Percentiles rank a stretch among this genome's conserved stretches.
Evolutionary conservation across 495 filamentous ascomycete species (phyloP).

Genomic region (Penicillium odoratum): DNA sequence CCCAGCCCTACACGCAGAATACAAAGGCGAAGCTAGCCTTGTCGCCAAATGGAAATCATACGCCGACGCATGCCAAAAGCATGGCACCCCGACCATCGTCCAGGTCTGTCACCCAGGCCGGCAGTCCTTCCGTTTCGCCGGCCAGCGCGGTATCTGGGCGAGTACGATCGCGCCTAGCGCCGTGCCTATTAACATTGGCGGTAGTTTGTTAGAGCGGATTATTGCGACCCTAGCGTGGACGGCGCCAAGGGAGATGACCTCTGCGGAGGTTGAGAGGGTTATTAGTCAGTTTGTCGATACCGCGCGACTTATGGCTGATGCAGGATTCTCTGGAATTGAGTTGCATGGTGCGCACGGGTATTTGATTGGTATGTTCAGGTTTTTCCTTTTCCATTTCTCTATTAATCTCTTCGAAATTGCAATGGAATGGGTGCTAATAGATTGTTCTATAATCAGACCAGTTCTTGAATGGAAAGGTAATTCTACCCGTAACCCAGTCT

Average conservation of each 20-base stretch:
- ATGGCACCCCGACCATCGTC: conserved; percentile 51
- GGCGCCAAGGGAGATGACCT: conserved; percentile 47
- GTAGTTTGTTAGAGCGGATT: conserved; percentile 35
- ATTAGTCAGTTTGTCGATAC: conserved; percentile 49
- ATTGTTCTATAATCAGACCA: conserved; percentile 36
- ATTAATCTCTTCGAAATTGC: not conserved
- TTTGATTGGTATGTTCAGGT: conserved; percentile 42
- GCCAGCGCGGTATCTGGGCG: conserved; percentile 44
- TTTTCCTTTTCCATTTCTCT: not conserved
- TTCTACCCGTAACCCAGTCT: not conserved
- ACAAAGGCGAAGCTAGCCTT: conserved; percentile 30
- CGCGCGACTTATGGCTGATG: conserved; percentile 45
- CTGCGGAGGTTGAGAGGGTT: conserved; percentile 49
- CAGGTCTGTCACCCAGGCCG: conserved; percentile 62
- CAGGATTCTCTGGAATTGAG: conserved; percentile 57
- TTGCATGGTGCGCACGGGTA: conserved; percentile 63
- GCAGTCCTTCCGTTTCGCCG: conserved; percentile 49
- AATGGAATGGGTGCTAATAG: not conserved
- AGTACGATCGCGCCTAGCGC: conserved; percentile 49
- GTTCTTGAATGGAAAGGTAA: conserved; percentile 44
- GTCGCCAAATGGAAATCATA: conserved; percentile 47
- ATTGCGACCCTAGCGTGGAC: conserved; percentile 40
- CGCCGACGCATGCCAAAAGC: conserved; percentile 44
- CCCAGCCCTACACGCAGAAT: conserved; percentile 38
- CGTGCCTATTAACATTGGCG: conserved; percentile 41